Conservation (phyloP, 169 alveolate genomes). For the Plasmodium reichenowi region DNA sequence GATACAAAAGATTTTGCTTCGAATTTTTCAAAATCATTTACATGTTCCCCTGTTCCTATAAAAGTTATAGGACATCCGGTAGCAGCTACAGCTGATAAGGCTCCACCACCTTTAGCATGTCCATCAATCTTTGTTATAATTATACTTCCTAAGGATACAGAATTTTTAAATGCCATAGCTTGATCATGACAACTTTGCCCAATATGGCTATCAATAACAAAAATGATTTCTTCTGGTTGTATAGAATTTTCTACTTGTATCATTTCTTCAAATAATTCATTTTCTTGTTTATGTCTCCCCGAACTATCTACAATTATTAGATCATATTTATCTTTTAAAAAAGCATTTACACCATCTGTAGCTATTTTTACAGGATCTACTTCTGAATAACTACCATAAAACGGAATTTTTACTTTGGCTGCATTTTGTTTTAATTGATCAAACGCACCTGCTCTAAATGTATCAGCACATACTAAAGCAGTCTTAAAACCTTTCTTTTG, state of each 20-base stretch:
- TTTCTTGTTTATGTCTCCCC: slow-evolving; percentile 99
- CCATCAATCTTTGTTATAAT: slow-evolving; percentile 99
- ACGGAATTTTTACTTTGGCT: slow-evolving; percentile 98
- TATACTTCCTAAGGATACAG: slow-evolving; percentile 98
- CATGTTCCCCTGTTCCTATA: slow-evolving; percentile 99
- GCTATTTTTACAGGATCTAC: slow-evolving; percentile 99
- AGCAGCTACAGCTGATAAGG: slow-evolving; percentile 99
- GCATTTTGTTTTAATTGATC: slow-evolving; percentile 99
- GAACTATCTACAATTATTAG: slow-evolving; percentile 99
- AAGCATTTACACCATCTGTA: slow-evolving; percentile 97
- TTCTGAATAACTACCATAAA: slow-evolving; percentile 98
- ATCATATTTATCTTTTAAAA: slow-evolving; percentile 96
- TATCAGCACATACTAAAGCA: slow-evolving; percentile 99
- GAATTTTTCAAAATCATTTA: slow-evolving; percentile 98
- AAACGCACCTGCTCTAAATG: slow-evolving; percentile 99
- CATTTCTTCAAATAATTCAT: slow-evolving; percentile 99
- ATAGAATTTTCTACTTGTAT: slow-evolving; percentile 95
- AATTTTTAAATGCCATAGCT: slow-evolving; percentile 98
- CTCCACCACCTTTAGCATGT: slow-evolving; percentile 99
- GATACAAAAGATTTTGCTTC: slow-evolving; percentile 98
- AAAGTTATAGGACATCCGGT: slow-evolving; percentile 94
- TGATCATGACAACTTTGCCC: slow-evolving; percentile 99
- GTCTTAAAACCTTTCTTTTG: slow-evolving; percentile 96
- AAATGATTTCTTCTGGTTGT: slow-evolving; percentile 96
- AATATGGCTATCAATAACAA: slow-evolving; percentile 98